Percentiles rank a stretch among this genome's conserved stretches.
Evolutionary conservation across 208 protist genomes (phyloP).

Genomic region (Phytomonas francai): DNA sequence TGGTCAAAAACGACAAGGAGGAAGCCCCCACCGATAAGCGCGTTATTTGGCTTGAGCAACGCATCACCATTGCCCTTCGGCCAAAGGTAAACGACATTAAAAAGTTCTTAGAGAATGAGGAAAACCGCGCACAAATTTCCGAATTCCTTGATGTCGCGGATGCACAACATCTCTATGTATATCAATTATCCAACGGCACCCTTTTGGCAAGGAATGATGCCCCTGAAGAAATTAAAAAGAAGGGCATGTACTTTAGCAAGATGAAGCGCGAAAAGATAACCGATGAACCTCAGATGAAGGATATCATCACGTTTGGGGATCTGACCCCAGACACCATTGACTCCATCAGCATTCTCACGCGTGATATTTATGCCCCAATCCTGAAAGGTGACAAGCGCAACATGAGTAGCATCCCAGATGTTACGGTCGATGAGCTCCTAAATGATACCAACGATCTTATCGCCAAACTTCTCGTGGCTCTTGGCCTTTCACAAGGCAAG

Average conservation of each 20-base stretch:
- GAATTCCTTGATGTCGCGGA: constrained; percentile 91
- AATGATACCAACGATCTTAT: constrained; percentile 85
- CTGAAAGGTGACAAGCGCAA: constrained; percentile 82
- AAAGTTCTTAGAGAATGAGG: constrained; percentile 89
- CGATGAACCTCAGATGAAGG: constrained; percentile 82
- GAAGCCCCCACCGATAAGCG: constrained; percentile 87
- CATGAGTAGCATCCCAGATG: constrained; percentile 84
- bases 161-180: constrained; percentile 87
- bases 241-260: constrained; percentile 89
- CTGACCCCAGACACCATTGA: constrained; percentile 53
- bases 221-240: constrained; percentile 86
- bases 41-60: constrained; percentile 89
- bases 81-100: constrained; percentile 88
- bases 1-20: constrained; percentile 87
- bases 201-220: constrained; percentile 82
- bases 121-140: constrained; percentile 82
- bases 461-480: constrained; percentile 82
- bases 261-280: constrained; percentile 87
- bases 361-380: constrained; percentile 85
- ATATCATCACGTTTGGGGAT: constrained; percentile 81
- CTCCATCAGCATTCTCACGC: constrained; percentile 70
- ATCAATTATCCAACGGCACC: constrained; percentile 56
- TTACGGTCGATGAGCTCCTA: constrained; percentile 90
- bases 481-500: constrained; percentile 89
- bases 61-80: constrained; percentile 74